A percentile compares a stretch with the other conserved stretches of the same genome.
Evolutionary conservation across 768 basidiomycete species (phyloP).

Genomic region (Lactarius tabidus): DNA sequence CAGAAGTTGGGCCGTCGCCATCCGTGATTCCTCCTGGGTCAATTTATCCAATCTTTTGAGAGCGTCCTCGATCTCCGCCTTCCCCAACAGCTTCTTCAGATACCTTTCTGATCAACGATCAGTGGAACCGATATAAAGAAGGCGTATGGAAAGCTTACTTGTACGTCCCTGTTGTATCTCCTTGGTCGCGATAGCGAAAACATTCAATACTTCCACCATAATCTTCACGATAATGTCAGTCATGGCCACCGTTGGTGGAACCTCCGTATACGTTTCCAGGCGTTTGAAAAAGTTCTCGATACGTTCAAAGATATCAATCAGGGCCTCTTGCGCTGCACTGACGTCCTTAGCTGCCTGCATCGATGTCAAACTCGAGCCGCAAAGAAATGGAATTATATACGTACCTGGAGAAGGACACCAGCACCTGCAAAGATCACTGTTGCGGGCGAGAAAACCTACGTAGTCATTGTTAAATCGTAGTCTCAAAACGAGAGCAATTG

Average conservation of each 20-base stretch:
- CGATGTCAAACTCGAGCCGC: neutral
- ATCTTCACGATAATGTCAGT: neutral
- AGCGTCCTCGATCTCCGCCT: neutral
- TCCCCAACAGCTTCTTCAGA: neutral
- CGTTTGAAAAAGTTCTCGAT: neutral
- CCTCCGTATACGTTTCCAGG: neutral
- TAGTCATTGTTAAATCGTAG: neutral
- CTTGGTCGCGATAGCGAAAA: neutral
- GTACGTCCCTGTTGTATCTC: constrained; percentile 3
- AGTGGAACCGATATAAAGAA: neutral
- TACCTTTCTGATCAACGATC: neutral
- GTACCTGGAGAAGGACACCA: neutral
- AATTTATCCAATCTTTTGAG: no score
- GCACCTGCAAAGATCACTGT: neutral
- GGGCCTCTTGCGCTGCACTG: no score
- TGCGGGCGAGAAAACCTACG: neutral
- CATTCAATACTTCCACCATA: neutral
- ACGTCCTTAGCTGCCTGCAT: neutral
- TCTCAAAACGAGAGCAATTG: neutral
- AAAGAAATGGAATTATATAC: neutral
- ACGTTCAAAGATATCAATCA: neutral
- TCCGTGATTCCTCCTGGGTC: no score
- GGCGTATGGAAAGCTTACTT: neutral
- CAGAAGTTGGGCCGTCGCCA: neutral
- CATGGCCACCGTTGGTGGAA: neutral